A percentile compares a stretch with the other conserved stretches of the same genome.
Conservation (phyloP, 2,329 filamentous ascomycete genomes). For the Pseudocercospora fuligena region DNA sequence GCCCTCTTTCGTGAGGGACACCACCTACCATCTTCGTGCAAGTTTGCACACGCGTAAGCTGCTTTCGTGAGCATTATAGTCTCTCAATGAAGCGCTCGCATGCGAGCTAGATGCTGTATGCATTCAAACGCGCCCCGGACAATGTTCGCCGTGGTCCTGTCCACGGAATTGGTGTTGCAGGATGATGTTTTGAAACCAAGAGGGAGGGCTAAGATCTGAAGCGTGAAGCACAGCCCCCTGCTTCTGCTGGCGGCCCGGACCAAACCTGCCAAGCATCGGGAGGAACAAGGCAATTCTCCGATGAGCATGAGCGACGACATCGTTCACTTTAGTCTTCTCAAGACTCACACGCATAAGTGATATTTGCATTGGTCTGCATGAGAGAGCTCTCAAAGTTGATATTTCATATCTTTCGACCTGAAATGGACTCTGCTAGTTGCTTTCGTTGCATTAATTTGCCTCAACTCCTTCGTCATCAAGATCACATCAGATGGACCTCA, state of each 20-base stretch:
- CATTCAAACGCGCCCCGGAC: not conserved
- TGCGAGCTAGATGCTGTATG: not conserved
- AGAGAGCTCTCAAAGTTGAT: not conserved
- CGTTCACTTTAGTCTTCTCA: not conserved
- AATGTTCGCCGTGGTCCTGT: not conserved
- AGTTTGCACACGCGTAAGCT: not conserved
- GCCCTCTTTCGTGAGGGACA: constrained; percentile 5
- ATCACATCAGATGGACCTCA: not conserved
- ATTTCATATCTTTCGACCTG: not conserved
- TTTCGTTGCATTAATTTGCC: not conserved
- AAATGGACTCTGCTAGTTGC: not conserved
- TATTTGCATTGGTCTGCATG: not conserved
- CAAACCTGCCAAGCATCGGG: not conserved
- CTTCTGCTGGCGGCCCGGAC: not conserved
- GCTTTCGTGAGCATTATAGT: not conserved
- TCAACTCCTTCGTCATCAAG: not conserved
- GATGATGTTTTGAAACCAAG: constrained; percentile 1
- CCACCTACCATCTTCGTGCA: constrained; percentile 1
- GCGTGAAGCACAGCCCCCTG: not conserved
- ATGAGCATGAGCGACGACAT: not conserved
- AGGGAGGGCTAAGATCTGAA: not conserved
- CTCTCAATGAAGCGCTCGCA: not conserved
- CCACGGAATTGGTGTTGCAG: constrained; percentile 1
- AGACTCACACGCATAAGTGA: not conserved
- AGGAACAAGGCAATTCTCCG: not conserved